phyloP scores from a whole-genome alignment of 2,329 filamentous ascomycete genomes.

The Aspergillus sp. region DNA sequence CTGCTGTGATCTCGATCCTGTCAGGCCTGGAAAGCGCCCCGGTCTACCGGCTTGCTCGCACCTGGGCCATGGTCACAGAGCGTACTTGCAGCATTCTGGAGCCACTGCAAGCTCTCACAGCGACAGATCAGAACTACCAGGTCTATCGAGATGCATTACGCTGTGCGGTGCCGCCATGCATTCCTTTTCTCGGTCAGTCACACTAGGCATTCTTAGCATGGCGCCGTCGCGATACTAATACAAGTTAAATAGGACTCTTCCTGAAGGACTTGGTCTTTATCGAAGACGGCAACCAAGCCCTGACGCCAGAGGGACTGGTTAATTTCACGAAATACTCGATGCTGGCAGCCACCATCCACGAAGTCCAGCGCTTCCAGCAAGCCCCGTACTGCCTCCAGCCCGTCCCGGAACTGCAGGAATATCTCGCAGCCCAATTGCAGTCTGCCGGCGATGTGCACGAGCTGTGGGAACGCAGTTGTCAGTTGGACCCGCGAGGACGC shows the following conservation, averaged over 20 bases:
- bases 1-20: slow-evolving; percentile 90
- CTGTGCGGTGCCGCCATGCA: slow-evolving; percentile 85
- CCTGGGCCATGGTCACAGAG: slow-evolving; percentile 86
- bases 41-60: slow-evolving; percentile 84
- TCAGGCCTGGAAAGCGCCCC: slow-evolving; percentile 88
- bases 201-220: too few species aligned
- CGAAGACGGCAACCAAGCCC: slow-evolving; percentile 89
- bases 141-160: slow-evolving; percentile 67
- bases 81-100: slow-evolving; percentile 75
- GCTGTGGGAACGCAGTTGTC: slow-evolving; percentile 93
- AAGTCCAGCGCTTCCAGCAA: slow-evolving; percentile 90
- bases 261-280: slow-evolving; percentile 94
- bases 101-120: slow-evolving; percentile 85
- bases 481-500: slow-evolving; percentile 66
- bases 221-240: too few species aligned
- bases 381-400: slow-evolving; percentile 83
- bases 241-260: slow-evolving; percentile 68
- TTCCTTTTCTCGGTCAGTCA: slow-evolving; percentile 83
- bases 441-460: slow-evolving; percentile 88
- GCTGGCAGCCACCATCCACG: slow-evolving; percentile 20
- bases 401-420: slow-evolving; percentile 86
- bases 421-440: slow-evolving; percentile 75
- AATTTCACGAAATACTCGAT: slow-evolving; percentile 24
- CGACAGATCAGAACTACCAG: slow-evolving; percentile 83
- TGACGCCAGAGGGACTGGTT: slow-evolving; percentile 90